Evolutionary conservation across 352 stramenopile genomes (phyloP).

Genomic region (Halophytophthora batemanensis): DNA sequence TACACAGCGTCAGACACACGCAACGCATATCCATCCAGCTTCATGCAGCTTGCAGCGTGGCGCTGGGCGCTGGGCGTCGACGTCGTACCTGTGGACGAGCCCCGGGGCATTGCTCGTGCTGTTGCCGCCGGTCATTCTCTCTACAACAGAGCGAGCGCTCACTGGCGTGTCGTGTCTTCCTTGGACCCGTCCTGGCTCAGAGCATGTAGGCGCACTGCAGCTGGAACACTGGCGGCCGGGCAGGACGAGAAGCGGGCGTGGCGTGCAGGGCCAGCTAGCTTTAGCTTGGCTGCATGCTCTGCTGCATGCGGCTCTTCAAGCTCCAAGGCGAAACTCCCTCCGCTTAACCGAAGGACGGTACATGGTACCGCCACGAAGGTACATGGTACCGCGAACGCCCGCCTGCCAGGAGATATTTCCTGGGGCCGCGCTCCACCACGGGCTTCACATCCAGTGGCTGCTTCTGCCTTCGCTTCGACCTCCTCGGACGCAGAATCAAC

Average conservation of each 20-base stretch:
- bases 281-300: too few relatives aligned
- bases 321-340: too few relatives aligned
- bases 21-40: not conserved
- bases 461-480: conserved; percentile 23
- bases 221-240: too few relatives aligned
- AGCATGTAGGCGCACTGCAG: too few relatives aligned
- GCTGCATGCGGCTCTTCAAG: too few relatives aligned
- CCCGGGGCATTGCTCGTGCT: conserved; percentile 27
- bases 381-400: not conserved
- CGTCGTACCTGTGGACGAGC: conserved; percentile 40
- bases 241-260: too few relatives aligned
- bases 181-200: not conserved
- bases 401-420: conserved; percentile 47
- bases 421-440: conserved; percentile 19
- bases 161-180: too few relatives aligned
- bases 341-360: too few relatives aligned
- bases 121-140: conserved; percentile 12
- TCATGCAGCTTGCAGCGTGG: not conserved
- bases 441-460: conserved; percentile 7
- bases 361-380: too few relatives aligned
- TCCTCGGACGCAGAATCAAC: conserved; percentile 25
- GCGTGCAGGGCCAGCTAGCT: too few relatives aligned
- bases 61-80: too few relatives aligned
- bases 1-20: not conserved
- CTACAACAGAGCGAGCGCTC: too few relatives aligned